A percentile compares a stretch with the other conserved stretches of the same genome.
phyloP scores from a whole-genome alignment of 352 stramenopile species.

The Pythium phragmitis region DNA sequence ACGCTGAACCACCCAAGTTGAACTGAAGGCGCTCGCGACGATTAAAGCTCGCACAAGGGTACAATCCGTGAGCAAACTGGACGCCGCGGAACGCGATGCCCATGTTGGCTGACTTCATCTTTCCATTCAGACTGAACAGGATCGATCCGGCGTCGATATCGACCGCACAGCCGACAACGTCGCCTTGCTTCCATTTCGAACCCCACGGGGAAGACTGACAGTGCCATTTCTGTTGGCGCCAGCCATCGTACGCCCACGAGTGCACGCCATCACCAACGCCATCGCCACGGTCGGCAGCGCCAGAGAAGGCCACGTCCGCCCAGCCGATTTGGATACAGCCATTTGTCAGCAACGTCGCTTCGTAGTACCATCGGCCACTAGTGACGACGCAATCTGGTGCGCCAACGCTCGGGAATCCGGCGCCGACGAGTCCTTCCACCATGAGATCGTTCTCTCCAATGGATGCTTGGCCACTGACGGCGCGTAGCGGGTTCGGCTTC shows the following conservation, averaged over 20 bases:
- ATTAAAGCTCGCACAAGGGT: conserved; percentile 88
- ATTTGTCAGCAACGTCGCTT: conserved; percentile 91
- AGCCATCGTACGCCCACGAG: conserved; percentile 94
- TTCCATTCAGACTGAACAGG: conserved; percentile 92
- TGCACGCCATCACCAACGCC: conserved; percentile 90
- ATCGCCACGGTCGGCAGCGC: conserved; percentile 85
- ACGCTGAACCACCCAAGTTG: conserved; percentile 81
- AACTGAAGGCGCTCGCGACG: conserved; percentile 82
- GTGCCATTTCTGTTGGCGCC: conserved; percentile 91
- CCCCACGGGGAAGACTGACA: conserved; percentile 83
- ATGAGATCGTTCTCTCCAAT: conserved; percentile 84
- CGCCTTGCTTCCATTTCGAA: conserved; percentile 90
- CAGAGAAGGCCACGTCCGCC: conserved; percentile 88
- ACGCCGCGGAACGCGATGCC: conserved; percentile 80
- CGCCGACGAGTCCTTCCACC: conserved; percentile 82
- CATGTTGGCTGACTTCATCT: conserved; percentile 86
- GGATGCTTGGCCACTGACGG: conserved; percentile 83
- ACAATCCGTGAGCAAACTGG: conserved; percentile 80
- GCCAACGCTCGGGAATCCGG: conserved; percentile 83
- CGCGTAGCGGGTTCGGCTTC: conserved; percentile 77
- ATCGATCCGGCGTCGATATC: conserved; percentile 87
- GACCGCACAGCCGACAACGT: conserved; percentile 90
- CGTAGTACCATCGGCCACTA: conserved; percentile 88
- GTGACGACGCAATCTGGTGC: conserved; percentile 79
- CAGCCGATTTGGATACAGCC: conserved; percentile 95